phyloP scores from a whole-genome alignment of 2,329 filamentous ascomycete species.

The Penicillium nordicum region DNA sequence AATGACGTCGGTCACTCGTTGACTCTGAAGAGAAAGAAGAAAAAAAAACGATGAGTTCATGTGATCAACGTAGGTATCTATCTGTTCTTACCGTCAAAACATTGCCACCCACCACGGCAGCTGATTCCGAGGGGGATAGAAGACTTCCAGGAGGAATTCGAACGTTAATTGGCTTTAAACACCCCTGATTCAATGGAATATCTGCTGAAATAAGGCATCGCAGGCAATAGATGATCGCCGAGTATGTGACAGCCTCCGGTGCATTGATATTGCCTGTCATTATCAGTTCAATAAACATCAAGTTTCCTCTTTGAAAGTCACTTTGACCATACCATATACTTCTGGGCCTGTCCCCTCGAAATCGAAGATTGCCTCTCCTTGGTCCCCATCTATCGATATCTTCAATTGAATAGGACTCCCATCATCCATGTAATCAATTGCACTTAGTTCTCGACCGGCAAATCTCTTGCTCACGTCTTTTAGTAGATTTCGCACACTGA shows the following conservation, averaged over 20 bases:
- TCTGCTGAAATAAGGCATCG: slow-evolving; percentile 72
- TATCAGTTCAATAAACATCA: neutral
- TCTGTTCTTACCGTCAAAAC: slow-evolving; percentile 65
- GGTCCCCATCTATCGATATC: slow-evolving; percentile 64
- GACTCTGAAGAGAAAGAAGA: slow-evolving; percentile 11
- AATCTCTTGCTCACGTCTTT: slow-evolving; percentile 65
- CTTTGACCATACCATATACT: slow-evolving; percentile 41
- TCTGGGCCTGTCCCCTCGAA: slow-evolving; percentile 74
- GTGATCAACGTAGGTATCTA: neutral
- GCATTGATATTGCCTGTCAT: slow-evolving; percentile 67
- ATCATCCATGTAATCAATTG: slow-evolving; percentile 78
- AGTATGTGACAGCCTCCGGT: slow-evolving; percentile 72
- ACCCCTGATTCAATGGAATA: slow-evolving; percentile 80
- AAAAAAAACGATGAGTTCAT: neutral
- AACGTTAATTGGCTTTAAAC: slow-evolving; percentile 68
- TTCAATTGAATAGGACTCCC: slow-evolving; percentile 72
- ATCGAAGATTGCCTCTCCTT: slow-evolving; percentile 71
- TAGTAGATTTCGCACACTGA: slow-evolving; percentile 66
- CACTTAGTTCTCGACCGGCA: slow-evolving; percentile 59
- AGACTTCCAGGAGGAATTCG: slow-evolving; percentile 67
- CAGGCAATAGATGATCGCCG: slow-evolving; percentile 77
- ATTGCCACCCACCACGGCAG: slow-evolving; percentile 76
- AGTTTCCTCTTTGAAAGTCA: neutral
- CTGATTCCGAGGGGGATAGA: slow-evolving; percentile 66
- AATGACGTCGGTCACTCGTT: slow-evolving; percentile 59